These are phyloP conservation scores for Graphilbum ipis-grandicollis DNA, from an alignment of 2,329 filamentous ascomycete genomes.

Conservation along the genomic window DNA sequence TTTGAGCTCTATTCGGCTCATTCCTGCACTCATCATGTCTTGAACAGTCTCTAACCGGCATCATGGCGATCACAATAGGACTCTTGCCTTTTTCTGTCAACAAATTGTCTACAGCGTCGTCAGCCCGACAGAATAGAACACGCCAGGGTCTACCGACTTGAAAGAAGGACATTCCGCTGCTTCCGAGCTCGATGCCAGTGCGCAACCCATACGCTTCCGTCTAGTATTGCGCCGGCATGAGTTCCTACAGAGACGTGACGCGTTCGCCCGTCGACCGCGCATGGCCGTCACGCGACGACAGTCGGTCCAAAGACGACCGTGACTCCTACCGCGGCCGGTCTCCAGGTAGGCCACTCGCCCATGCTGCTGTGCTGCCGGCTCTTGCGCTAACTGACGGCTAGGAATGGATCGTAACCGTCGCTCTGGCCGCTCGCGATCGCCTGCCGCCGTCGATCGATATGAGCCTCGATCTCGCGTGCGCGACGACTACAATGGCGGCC, in stretches of 20 bases:
- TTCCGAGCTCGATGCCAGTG: no score
- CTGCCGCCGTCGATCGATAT: slow-evolving; percentile 55
- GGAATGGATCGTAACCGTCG: slow-evolving; percentile 40
- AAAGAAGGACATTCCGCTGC: no score
- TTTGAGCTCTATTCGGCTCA: no score
- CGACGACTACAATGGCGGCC: slow-evolving; percentile 40
- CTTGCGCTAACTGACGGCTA: no score
- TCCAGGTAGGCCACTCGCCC: slow-evolving; percentile 57
- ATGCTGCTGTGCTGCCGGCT: no score
- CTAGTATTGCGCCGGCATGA: slow-evolving; percentile 21
- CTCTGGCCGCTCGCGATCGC: slow-evolving; percentile 51
- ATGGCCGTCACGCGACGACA: slow-evolving; percentile 35
- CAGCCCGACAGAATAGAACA: no score
- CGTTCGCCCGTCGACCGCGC: slow-evolving; percentile 36
- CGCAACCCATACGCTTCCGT: neutral
- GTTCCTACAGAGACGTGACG: slow-evolving; percentile 36
- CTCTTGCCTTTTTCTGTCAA: slow-evolving; percentile 12
- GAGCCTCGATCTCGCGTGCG: slow-evolving; percentile 49
- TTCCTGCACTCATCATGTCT: no score
- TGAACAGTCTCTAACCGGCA: slow-evolving; percentile 2
- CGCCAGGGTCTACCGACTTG: no score
- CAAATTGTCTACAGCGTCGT: no score
- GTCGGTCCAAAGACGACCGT: slow-evolving; percentile 31
- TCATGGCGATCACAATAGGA: slow-evolving; percentile 1
- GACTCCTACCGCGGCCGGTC: slow-evolving; percentile 50